phyloP scores from a whole-genome alignment of 1,284 basidiomycete genomes.

The Cutaneotrichosporon dermatis region DNA sequence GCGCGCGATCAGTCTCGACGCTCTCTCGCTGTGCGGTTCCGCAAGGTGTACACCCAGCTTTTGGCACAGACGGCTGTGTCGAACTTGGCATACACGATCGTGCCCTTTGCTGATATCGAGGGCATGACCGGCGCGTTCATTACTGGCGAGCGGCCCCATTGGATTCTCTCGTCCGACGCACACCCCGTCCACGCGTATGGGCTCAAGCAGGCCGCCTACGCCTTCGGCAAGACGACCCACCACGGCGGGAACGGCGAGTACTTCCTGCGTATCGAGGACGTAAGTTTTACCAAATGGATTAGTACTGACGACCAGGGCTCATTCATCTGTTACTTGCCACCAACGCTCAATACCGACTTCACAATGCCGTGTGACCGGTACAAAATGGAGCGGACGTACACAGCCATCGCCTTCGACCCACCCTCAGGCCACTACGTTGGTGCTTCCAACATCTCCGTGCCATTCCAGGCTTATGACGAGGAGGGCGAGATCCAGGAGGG shows the following conservation, averaged over 20 bases:
- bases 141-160: conserved; percentile 78
- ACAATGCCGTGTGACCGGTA: conserved; percentile 68
- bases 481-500: conserved; percentile 57
- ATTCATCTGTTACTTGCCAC: conserved; percentile 72
- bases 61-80: conserved; percentile 47
- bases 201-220: conserved; percentile 48
- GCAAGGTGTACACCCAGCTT: conserved; percentile 60
- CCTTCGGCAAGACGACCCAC: conserved; percentile 74
- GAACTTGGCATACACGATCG: conserved; percentile 35
- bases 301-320: conserved; percentile 53
- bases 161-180: conserved; percentile 59
- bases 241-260: conserved; percentile 76
- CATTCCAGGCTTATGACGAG: conserved; percentile 85
- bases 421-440: conserved; percentile 77
- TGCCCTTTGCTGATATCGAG: conserved; percentile 43
- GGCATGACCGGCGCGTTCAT: conserved; percentile 72
- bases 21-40: conserved; percentile 67
- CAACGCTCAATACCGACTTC: conserved; percentile 64
- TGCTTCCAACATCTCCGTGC: conserved; percentile 67
- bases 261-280: conserved; percentile 74
- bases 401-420: conserved; percentile 76
- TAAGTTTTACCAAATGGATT: neutral
- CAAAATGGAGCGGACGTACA: conserved; percentile 70
- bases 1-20: conserved; percentile 48
- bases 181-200: conserved; percentile 40